Conservation (phyloP, 2,329 filamentous ascomycete species). For the Coleophoma crateriformis region DNA sequence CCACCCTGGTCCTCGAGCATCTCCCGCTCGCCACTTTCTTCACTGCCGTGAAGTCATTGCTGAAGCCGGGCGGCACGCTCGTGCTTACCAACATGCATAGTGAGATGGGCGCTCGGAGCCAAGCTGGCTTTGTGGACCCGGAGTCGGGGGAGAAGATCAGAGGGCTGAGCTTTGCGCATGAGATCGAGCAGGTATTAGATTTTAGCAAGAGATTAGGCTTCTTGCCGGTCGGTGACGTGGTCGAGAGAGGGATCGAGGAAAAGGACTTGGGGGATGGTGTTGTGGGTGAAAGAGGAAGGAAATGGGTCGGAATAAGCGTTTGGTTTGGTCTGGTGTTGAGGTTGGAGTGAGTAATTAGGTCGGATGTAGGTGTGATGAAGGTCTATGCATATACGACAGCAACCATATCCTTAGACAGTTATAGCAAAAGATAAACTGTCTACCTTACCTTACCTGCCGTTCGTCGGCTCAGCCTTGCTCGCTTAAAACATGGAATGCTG, state of each 20-base stretch:
- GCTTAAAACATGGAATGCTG: too few species aligned
- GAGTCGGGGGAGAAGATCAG: conserved; percentile 49
- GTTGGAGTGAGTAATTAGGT: not conserved
- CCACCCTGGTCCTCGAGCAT: conserved; percentile 61
- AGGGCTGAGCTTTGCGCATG: conserved; percentile 53
- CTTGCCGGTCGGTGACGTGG: conserved; percentile 32
- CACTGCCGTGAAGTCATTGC: conserved; percentile 32
- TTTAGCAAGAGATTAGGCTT: conserved; percentile 42
- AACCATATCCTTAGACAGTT: too few species aligned
- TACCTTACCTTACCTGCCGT: too few species aligned
- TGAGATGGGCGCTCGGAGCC: conserved; percentile 53
- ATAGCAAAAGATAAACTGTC: too few species aligned
- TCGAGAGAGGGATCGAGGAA: conserved; percentile 41
- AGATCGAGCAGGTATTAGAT: conserved; percentile 41
- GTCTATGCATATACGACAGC: too few species aligned
- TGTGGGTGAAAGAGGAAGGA: conserved; percentile 54
- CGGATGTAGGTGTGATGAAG: too few species aligned
- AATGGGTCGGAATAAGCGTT: conserved; percentile 55
- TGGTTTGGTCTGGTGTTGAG: conserved; percentile 47
- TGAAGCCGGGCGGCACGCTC: conserved; percentile 42
- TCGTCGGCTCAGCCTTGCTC: too few species aligned
- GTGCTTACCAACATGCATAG: conserved; percentile 65
- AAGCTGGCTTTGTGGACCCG: conserved; percentile 56
- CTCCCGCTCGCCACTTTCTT: conserved; percentile 48
- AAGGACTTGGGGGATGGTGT: conserved; percentile 23